A percentile compares a stretch with the other conserved stretches of the same genome.
phyloP scores from a whole-genome alignment of 768 basidiomycete genomes.

The Auriscalpium microsporum region DNA sequence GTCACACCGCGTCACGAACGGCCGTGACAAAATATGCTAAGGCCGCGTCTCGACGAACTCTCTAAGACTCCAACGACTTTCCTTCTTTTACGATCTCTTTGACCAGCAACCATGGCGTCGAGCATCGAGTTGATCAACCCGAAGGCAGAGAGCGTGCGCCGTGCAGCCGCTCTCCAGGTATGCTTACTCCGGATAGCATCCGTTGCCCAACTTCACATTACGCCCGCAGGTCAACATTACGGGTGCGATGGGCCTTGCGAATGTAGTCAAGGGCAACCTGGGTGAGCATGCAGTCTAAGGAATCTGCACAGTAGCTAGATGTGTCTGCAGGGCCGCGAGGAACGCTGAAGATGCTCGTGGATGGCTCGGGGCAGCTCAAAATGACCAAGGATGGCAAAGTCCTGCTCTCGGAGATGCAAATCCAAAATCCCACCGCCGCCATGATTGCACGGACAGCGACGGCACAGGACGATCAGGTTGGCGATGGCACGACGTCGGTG shows the following conservation, averaged over 20 bases:
- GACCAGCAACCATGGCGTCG: conserved; percentile 23
- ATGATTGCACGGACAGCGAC: conserved; percentile 99
- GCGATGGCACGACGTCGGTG: conserved; percentile 97
- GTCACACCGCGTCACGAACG: background rate
- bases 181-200: conserved; percentile 14
- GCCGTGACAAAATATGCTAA: too few species aligned
- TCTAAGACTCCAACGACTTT: background rate
- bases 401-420: conserved; percentile 98
- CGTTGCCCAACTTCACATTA: conserved; percentile 14
- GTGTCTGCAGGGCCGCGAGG: conserved; percentile 74
- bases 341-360: conserved; percentile 98
- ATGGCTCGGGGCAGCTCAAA: conserved; percentile 97
- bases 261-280: conserved; percentile 94
- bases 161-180: conserved; percentile 89
- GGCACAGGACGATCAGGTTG: conserved; percentile 98
- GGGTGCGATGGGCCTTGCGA: conserved; percentile 95
- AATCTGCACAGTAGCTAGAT: conserved; percentile 1
- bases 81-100: background rate
- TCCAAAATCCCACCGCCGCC: conserved; percentile 97
- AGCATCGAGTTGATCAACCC: conserved; percentile 95
- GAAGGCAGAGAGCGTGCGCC: conserved; percentile 86
- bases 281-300: conserved; percentile 41
- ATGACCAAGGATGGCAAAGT: conserved; percentile 99
- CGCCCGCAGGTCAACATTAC: conserved; percentile 70
- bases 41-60: too few species aligned